Conservation (phyloP, 2,329 filamentous ascomycete genomes). For the Claviceps pazoutovae region DNA sequence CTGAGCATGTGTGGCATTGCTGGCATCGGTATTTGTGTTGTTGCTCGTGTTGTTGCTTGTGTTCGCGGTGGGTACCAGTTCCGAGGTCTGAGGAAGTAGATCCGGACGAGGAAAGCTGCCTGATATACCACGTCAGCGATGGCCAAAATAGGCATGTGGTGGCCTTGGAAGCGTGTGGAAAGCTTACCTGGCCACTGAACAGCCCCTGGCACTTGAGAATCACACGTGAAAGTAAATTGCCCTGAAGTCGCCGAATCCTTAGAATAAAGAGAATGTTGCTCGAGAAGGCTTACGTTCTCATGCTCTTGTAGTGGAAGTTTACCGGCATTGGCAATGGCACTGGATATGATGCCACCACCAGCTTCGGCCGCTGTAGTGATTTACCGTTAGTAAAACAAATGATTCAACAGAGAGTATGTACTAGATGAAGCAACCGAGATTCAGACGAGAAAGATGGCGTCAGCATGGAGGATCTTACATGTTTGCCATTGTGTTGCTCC, state of each 20-base stretch:
- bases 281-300: conserved; percentile 66
- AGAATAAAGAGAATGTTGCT: conserved; percentile 46
- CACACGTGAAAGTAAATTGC: conserved; percentile 94
- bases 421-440: background rate
- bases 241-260: conserved; percentile 57
- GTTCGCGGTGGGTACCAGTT: conserved; percentile 6
- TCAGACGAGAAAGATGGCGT: background rate
- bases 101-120: conserved; percentile 9
- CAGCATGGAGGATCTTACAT: conserved; percentile 20
- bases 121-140: background rate
- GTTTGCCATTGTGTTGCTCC: conserved; percentile 31
- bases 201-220: conserved; percentile 72
- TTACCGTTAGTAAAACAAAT: background rate
- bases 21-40: conserved; percentile 7
- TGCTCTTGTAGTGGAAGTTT: conserved; percentile 53
- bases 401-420: background rate
- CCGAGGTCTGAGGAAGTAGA: conserved; percentile 9
- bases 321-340: conserved; percentile 79
- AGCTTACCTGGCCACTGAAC: conserved; percentile 56
- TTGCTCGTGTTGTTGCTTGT: conserved; percentile 8
- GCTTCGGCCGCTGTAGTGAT: conserved; percentile 24
- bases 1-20: conserved; percentile 15
- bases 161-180: background rate
- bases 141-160: background rate
- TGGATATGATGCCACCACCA: conserved; percentile 67